Evolutionary conservation across 2,329 filamentous ascomycete species (phyloP), one percentile per base, ranked within the genome.

Genomic region (Volutella citrinella): DNA sequence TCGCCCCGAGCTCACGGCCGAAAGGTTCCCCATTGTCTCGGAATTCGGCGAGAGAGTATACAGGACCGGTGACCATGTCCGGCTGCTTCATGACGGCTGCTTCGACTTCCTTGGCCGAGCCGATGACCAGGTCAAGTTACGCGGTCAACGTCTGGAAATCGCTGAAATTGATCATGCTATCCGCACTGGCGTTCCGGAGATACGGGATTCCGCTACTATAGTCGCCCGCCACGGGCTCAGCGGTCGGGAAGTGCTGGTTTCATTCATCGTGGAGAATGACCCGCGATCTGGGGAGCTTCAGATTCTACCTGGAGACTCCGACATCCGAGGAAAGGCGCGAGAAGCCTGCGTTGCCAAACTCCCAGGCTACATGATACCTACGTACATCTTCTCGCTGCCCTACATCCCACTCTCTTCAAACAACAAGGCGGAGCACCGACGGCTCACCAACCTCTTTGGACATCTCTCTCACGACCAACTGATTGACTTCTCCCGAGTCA

Each of bases 61-160:
- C 54, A 78, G 89, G 7, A 96, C 91, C 1, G 90, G 90, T 1
- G 90, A 97, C 56, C 70, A 96, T 0, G 90, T 95, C 2, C 75
- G 90, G 6, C 71, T 95, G 12, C 64, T 95, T 7, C 72, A 88
- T 33, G 84, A 96, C 56, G 81, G 79, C 2, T 87, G 83, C 26
- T 90, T 95, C 46, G 84, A 91, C 36, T 96, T 96, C 54, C 69
- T 94, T 3, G 90, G 91, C 4, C 78, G 91, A 11, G 84, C 84
- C 6, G 91, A 97, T 54, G 88, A 95, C 35, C 90, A 97, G 60
- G 82, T 95, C 43, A 97, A 97, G 57, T 72, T 96, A 4, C 80
- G 91, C 10, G 90, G 90, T 0, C 90, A 96, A 57, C 74, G 90
- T 11, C 72, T 97, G 1, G 91, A 97, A 53, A 84, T 95, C 40